A percentile compares a stretch with the other conserved stretches of the same genome.
phyloP scores from a whole-genome alignment of 345 rosid species.

The Eutrema heterophyllum region DNA sequence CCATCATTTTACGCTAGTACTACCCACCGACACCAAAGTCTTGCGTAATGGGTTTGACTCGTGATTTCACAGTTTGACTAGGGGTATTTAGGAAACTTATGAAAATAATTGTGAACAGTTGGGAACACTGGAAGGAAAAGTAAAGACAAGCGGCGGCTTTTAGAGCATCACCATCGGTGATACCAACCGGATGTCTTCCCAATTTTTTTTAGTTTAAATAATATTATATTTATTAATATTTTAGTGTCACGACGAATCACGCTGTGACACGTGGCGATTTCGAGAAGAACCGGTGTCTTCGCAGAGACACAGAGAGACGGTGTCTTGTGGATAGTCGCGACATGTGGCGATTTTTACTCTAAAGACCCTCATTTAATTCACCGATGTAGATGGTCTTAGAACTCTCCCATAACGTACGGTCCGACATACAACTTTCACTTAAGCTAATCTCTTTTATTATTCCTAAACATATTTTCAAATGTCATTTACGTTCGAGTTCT shows the following conservation, averaged over 20 bases:
- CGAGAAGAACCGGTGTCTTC: no score
- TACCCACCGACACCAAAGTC: conserved; percentile 36
- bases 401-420: conserved; percentile 27
- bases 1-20: not conserved
- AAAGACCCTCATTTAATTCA: no score
- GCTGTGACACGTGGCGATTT: no score
- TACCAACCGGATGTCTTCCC: no score
- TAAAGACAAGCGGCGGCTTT: conserved; percentile 4
- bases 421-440: conserved; percentile 21
- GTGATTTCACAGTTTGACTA: conserved; percentile 11
- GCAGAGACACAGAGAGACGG: no score
- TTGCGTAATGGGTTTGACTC: conserved; percentile 23
- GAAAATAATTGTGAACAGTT: not conserved
- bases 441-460: conserved; percentile 14
- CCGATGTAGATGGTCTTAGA: no score
- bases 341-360: no score
- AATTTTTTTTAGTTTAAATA: no score
- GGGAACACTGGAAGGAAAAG: not conserved
- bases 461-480: not conserved
- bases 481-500: conserved; percentile 1
- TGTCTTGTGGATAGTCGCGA: no score
- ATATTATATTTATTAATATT: no score
- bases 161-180: no score
- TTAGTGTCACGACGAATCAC: no score
- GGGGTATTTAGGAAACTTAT: conserved; percentile 6